Conservation (phyloP, 306 rosid species). For the Prunus mume region DNA sequence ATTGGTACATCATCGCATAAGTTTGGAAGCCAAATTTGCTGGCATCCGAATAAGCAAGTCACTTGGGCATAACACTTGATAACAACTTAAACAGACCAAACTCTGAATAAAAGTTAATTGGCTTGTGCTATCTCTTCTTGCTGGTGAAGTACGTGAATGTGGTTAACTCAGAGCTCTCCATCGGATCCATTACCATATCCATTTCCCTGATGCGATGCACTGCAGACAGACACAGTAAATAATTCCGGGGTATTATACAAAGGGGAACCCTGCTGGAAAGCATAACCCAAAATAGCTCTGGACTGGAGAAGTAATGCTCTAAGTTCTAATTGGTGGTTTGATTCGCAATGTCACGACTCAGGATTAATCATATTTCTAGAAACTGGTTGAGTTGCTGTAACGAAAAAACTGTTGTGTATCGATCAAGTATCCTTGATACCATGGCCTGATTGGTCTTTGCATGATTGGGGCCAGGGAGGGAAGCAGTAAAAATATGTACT, state of each 20-base stretch:
- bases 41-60: neutral
- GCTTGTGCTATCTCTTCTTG: neutral
- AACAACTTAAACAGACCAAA: neutral
- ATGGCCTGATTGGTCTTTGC: neutral
- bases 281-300: neutral
- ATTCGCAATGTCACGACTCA: neutral
- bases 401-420: neutral
- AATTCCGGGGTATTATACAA: neutral
- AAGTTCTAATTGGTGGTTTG: neutral
- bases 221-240: constrained; percentile 28
- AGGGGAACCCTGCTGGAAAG: neutral
- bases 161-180: constrained; percentile 54
- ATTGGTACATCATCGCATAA: neutral
- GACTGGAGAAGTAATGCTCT: neutral
- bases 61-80: neutral
- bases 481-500: neutral
- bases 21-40: constrained; percentile 3
- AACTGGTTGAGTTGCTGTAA: neutral
- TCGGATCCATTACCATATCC: constrained; percentile 32
- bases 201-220: constrained; percentile 29
- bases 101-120: neutral
- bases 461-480: neutral
- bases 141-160: neutral
- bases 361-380: neutral
- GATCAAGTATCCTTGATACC: neutral